These are phyloP conservation scores for Papiliotrema nemorosa DNA, from an alignment of 1,284 basidiomycete genomes.

Conservation along the genomic window DNA sequence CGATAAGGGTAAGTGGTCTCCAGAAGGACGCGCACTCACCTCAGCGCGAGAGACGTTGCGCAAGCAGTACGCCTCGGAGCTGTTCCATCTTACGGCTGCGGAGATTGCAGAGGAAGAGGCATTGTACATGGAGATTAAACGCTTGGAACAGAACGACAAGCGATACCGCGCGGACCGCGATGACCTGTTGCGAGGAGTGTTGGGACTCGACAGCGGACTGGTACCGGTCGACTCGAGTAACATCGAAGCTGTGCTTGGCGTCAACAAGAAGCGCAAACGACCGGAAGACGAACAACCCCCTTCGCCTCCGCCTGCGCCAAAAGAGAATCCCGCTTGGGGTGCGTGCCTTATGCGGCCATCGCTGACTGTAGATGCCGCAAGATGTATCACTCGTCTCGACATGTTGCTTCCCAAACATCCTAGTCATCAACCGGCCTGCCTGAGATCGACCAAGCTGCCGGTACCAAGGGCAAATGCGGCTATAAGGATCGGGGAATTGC, in stretches of 20 bases:
- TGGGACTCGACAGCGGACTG: constrained; percentile 79
- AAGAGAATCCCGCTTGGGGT: constrained; percentile 37
- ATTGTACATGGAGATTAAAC: constrained; percentile 88
- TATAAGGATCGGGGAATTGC: constrained; percentile 65
- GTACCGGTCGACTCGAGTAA: constrained; percentile 54
- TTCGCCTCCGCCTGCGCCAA: constrained; percentile 21
- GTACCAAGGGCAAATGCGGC: constrained; percentile 68
- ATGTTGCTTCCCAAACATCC: constrained; percentile 40
- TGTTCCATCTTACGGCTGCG: constrained; percentile 79
- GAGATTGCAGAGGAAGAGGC: constrained; percentile 96
- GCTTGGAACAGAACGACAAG: constrained; percentile 88
- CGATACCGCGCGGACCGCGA: constrained; percentile 86
- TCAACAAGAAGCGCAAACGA: constrained; percentile 47
- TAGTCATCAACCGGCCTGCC: constrained; percentile 65
- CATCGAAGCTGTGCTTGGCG: constrained; percentile 46
- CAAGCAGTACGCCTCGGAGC: constrained; percentile 79
- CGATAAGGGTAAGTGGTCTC: constrained; percentile 64
- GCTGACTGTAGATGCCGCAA: constrained; percentile 29
- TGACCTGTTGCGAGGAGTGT: constrained; percentile 77
- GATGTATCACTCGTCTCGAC: constrained; percentile 48
- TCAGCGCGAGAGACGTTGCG: constrained; percentile 82
- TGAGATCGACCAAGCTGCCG: constrained; percentile 79
- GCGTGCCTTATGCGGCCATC: constrained; percentile 5
- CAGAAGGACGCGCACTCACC: constrained; percentile 18
- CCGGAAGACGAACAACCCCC: constrained; percentile 27